A percentile compares a stretch with the other conserved stretches of the same genome.
Evolutionary conservation across 164 flowering plant genomes (phyloP).

Genomic region (Berberis vulgaris): DNA sequence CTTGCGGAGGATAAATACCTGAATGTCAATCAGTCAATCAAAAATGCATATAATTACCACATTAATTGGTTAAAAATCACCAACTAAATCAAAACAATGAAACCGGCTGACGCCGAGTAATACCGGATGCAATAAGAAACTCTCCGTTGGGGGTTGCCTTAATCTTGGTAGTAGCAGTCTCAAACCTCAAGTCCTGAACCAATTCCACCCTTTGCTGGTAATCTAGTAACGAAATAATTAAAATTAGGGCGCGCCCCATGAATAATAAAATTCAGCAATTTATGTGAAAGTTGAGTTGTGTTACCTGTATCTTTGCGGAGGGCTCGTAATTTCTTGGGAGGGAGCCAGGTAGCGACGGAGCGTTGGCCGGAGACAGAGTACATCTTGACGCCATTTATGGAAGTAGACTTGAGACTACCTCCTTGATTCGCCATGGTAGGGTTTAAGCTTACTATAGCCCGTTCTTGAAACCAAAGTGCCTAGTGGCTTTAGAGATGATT

Average conservation of each 20-base stretch:
- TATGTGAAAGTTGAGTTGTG: neutral
- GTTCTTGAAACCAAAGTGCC: too few relatives aligned
- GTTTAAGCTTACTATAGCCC: too few relatives aligned
- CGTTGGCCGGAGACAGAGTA: slow-evolving; percentile 56
- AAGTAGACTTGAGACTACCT: slow-evolving; percentile 58
- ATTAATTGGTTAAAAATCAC: neutral
- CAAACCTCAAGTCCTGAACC: slow-evolving; percentile 86
- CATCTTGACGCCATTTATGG: slow-evolving; percentile 75
- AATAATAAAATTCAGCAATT: neutral
- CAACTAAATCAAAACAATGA: neutral
- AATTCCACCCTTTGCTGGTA: slow-evolving; percentile 69
- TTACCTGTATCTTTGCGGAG: slow-evolving; percentile 63
- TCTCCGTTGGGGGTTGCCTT: slow-evolving; percentile 84
- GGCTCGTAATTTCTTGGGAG: slow-evolving; percentile 61
- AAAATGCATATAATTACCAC: neutral
- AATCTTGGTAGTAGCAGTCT: slow-evolving; percentile 77
- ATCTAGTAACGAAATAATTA: slow-evolving; percentile 28
- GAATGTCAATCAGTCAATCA: neutral
- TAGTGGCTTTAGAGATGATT: too few relatives aligned
- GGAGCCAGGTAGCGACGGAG: slow-evolving; percentile 60
- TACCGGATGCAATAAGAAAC: slow-evolving; percentile 85
- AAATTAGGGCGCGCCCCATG: neutral
- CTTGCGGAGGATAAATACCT: slow-evolving; percentile 94
- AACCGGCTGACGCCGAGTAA: neutral
- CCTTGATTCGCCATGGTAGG: slow-evolving; percentile 35